Evolutionary conservation across 2,329 filamentous ascomycete genomes (phyloP).

Genomic region (Aspergillus latus): DNA sequence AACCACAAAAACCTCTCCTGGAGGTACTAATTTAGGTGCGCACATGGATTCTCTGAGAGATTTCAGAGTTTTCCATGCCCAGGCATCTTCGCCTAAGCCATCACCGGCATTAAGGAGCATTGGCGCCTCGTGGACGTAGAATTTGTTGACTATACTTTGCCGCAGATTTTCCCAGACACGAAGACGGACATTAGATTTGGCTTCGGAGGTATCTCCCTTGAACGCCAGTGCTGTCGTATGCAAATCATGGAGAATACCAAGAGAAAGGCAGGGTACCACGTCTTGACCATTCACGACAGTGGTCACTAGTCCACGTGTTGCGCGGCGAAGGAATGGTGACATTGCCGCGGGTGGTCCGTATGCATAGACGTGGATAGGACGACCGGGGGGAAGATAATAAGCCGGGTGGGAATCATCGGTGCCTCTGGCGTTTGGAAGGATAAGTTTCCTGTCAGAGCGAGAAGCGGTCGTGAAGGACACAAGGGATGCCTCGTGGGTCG

Average conservation of each 20-base stretch:
- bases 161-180: conserved; percentile 66
- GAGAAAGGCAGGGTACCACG: conserved; percentile 69
- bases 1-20: conserved; percentile 72
- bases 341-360: conserved; percentile 74
- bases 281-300: conserved; percentile 72
- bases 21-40: conserved; percentile 68
- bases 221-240: conserved; percentile 71
- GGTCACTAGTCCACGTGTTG: conserved; percentile 72
- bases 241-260: conserved; percentile 72
- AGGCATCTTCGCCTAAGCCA: conserved; percentile 62
- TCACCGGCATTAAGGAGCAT: conserved; percentile 47
- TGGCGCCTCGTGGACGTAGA: conserved; percentile 54
- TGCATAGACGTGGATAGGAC: conserved; percentile 75
- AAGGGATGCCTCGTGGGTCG: conserved; percentile 49
- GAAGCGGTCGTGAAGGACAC: conserved; percentile 64
- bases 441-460: conserved; percentile 33
- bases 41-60: conserved; percentile 67
- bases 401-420: conserved; percentile 23
- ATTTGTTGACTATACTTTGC: conserved; percentile 61
- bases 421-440: not conserved
- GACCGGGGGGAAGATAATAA: conserved; percentile 62
- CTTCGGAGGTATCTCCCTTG: conserved; percentile 67
- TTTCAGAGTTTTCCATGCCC: conserved; percentile 68
- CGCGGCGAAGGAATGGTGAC: conserved; percentile 66
- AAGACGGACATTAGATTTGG: conserved; percentile 65